Conservation (phyloP, 306 rosid species). For the Luffa aegyptiaca region DNA sequence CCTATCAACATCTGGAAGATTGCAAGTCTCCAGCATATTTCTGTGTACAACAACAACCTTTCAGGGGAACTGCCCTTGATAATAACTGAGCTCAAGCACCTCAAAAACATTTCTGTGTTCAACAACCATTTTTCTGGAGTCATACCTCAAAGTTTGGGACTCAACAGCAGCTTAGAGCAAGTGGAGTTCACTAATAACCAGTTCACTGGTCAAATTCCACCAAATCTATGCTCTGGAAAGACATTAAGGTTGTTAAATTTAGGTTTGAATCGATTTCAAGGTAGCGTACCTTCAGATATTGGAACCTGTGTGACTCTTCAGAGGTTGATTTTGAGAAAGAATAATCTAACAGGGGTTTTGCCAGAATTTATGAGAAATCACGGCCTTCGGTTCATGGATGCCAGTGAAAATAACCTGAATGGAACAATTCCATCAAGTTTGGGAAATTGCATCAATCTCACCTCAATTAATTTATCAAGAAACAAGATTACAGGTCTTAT, state of each 20-base stretch:
- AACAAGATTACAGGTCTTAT: conserved; percentile 46
- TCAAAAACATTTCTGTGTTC: conserved; percentile 49
- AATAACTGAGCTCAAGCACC: conserved; percentile 55
- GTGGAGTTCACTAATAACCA: conserved; percentile 54
- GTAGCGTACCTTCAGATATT: conserved; percentile 47
- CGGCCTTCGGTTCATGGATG: conserved; percentile 29
- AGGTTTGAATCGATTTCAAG: conserved; percentile 56
- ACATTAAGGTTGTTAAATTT: conserved; percentile 26
- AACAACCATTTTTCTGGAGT: conserved; percentile 63
- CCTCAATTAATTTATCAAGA: conserved; percentile 32
- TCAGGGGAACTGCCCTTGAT: conserved; percentile 60
- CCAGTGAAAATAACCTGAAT: conserved; percentile 39
- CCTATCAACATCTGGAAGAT: conserved; percentile 82
- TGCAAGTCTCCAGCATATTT: conserved; percentile 40
- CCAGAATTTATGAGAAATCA: conserved; percentile 39
- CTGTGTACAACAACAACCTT: conserved; percentile 54
- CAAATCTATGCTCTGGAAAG: conserved; percentile 64
- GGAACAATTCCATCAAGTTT: conserved; percentile 59
- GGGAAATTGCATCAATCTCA: conserved; percentile 45
- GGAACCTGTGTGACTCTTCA: conserved; percentile 58
- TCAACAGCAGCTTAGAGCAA: conserved; percentile 44
- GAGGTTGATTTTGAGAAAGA: conserved; percentile 49
- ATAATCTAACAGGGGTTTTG: conserved; percentile 44
- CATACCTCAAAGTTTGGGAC: conserved; percentile 68
- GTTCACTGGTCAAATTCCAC: conserved; percentile 62